phyloP scores from a whole-genome alignment of 2,329 filamentous ascomycete genomes.

The Stemphylium beticola region DNA sequence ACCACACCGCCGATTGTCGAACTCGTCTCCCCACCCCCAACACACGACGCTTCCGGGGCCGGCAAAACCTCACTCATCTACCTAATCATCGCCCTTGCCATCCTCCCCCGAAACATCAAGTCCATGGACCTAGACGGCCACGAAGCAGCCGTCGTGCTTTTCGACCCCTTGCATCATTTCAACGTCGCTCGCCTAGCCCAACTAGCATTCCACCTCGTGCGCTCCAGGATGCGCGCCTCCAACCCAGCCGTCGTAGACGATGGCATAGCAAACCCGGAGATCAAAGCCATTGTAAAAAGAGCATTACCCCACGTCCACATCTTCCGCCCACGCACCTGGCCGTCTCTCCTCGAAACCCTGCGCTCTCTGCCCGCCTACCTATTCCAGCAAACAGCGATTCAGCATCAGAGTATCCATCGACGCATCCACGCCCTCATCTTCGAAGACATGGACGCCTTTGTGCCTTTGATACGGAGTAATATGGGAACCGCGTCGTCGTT shows the following conservation, averaged over 20 bases:
- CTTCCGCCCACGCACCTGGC: conserved; percentile 61
- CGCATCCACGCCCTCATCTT: conserved; percentile 59
- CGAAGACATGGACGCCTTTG: conserved; percentile 62
- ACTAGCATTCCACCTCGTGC: conserved; percentile 38
- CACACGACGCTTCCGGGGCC: conserved; percentile 50
- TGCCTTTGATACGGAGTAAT: conserved; percentile 16
- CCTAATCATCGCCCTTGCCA: conserved; percentile 58
- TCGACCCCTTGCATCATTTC: conserved; percentile 64
- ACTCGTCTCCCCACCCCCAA: conserved; percentile 55
- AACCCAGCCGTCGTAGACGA: neutral
- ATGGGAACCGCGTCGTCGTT: neutral
- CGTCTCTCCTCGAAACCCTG: conserved; percentile 59
- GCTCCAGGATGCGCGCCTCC: neutral
- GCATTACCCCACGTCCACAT: conserved; percentile 64
- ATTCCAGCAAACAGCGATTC: conserved; percentile 46
- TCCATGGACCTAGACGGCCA: conserved; percentile 51
- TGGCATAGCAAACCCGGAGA: conserved; percentile 11
- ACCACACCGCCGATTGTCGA: conserved; percentile 52
- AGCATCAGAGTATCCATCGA: conserved; percentile 57
- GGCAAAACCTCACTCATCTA: conserved; percentile 68
- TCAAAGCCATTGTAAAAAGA: conserved; percentile 40
- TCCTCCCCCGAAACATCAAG: conserved; percentile 53
- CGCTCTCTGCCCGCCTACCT: conserved; percentile 58
- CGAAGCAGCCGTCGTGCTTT: conserved; percentile 54
- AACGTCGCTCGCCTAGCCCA: conserved; percentile 55